phyloP scores from a whole-genome alignment of 208 protist genomes.

The Spongospora subterranea region DNA sequence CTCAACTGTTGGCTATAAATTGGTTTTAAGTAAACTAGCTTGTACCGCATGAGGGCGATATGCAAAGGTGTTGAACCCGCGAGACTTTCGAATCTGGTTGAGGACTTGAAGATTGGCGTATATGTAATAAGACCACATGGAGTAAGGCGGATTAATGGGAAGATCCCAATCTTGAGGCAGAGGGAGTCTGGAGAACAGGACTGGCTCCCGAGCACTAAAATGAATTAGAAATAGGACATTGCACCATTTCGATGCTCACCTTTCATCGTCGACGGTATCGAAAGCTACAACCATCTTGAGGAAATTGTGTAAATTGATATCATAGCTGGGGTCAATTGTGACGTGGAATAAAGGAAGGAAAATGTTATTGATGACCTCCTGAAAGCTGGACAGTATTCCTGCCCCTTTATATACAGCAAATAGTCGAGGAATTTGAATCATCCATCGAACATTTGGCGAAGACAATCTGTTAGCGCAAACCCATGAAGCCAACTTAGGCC shows the following conservation, averaged over 20 bases:
- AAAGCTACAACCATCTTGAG: slow-evolving; percentile 87
- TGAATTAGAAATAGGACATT: not conserved
- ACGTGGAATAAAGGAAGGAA: slow-evolving; percentile 98
- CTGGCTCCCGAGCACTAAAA: slow-evolving; percentile 4
- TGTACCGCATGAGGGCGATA: slow-evolving; percentile 94
- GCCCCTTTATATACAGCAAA: slow-evolving; percentile 66
- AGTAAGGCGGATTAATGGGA: slow-evolving; percentile 96
- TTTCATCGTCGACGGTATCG: slow-evolving; percentile 66
- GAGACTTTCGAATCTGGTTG: slow-evolving; percentile 88
- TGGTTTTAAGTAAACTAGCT: slow-evolving; percentile 84
- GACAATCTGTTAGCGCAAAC: slow-evolving; percentile 91
- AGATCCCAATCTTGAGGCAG: slow-evolving; percentile 56
- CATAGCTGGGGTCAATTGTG: slow-evolving; percentile 86
- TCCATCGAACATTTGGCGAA: slow-evolving; percentile 94
- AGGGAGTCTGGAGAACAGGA: slow-evolving; percentile 33
- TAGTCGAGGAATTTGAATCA: slow-evolving; percentile 88
- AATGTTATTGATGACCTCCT: slow-evolving; percentile 88
- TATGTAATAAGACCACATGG: slow-evolving; percentile 96
- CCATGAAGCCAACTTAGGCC: slow-evolving; percentile 84
- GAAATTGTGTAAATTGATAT: slow-evolving; percentile 94
- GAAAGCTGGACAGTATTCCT: slow-evolving; percentile 82
- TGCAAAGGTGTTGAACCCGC: slow-evolving; percentile 89
- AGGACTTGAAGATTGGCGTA: slow-evolving; percentile 96
- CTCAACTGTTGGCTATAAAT: not conserved
- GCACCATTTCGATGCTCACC: not conserved